A percentile compares a stretch with the other conserved stretches of the same genome.
phyloP scores from a whole-genome alignment of 768 basidiomycete species.

The Amanita rubescens region DNA sequence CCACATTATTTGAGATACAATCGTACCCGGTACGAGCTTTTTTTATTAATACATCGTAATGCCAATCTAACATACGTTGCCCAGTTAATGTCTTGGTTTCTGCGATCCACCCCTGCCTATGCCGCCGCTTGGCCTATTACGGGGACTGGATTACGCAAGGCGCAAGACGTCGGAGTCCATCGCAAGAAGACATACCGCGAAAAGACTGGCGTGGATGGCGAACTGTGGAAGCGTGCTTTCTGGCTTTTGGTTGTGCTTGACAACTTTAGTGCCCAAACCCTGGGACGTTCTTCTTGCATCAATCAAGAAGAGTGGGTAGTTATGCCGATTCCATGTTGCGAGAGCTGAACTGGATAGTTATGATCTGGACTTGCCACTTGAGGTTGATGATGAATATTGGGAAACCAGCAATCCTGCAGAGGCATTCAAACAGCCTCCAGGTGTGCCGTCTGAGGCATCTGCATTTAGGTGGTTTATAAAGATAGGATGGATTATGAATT shows the following conservation, averaged over 20 bases:
- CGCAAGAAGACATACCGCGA: constrained; percentile 48
- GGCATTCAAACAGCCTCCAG: constrained; percentile 63
- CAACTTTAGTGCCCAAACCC: constrained; percentile 40
- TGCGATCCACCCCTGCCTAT: constrained; percentile 40
- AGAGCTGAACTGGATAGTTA: constrained; percentile 41
- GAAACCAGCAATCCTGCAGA: constrained; percentile 37
- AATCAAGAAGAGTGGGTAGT: constrained; percentile 60
- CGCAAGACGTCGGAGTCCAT: constrained; percentile 74
- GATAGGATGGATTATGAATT: constrained; percentile 63
- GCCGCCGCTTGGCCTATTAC: constrained; percentile 48
- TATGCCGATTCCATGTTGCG: background rate
- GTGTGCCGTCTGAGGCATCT: constrained; percentile 47
- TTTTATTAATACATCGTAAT: background rate
- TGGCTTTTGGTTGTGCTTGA: constrained; percentile 64
- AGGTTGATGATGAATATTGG: constrained; percentile 83
- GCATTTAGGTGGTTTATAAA: constrained; percentile 61
- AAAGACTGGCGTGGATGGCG: constrained; percentile 45
- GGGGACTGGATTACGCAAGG: constrained; percentile 51
- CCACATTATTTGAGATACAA: constrained; percentile 58
- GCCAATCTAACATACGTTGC: background rate
- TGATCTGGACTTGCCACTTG: constrained; percentile 73
- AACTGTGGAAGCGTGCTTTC: constrained; percentile 75
- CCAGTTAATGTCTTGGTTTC: constrained; percentile 49
- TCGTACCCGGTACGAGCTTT: constrained; percentile 23
- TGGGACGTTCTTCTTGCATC: constrained; percentile 50